Percentiles rank a stretch among this genome's conserved stretches.
These are phyloP conservation scores for Golubevia pallescens DNA, from an alignment of 1,284 basidiomycete genomes.

Conservation along the genomic window DNA sequence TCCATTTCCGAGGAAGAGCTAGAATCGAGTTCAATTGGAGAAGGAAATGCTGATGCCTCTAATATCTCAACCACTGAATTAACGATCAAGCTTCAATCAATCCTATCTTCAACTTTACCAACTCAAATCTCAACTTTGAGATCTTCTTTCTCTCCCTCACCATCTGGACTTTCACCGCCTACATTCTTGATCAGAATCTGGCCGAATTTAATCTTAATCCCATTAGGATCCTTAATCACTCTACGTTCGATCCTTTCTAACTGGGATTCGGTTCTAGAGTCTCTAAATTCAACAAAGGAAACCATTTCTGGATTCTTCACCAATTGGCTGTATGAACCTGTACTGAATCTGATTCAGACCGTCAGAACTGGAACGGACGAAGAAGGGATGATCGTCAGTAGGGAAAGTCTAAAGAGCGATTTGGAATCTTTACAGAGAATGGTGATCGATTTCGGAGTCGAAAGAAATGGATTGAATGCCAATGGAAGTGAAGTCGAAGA, in stretches of 20 bases:
- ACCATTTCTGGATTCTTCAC: constrained; percentile 78
- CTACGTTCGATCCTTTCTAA: constrained; percentile 30
- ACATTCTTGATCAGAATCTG: constrained; percentile 2
- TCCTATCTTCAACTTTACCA: background rate
- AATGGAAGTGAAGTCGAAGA: constrained; percentile 70
- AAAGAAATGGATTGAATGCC: constrained; percentile 74
- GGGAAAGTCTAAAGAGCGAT: constrained; percentile 80
- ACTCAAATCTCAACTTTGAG: background rate
- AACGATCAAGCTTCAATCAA: background rate
- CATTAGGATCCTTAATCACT: constrained; percentile 22
- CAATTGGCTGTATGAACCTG: constrained; percentile 85
- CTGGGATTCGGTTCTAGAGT: constrained; percentile 39
- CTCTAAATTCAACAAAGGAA: constrained; percentile 68
- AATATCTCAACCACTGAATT: background rate
- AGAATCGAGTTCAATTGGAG: too few species aligned
- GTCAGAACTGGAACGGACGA: constrained; percentile 78
- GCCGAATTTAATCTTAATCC: constrained; percentile 10
- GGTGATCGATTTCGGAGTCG: constrained; percentile 82
- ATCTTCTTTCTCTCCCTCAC: background rate
- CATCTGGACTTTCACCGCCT: background rate
- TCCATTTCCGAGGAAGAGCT: too few species aligned
- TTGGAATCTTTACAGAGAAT: constrained; percentile 90
- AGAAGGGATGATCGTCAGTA: constrained; percentile 74
- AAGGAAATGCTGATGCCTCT: too few species aligned
- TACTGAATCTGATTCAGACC: constrained; percentile 82